phyloP scores from a whole-genome alignment of 2,329 filamentous ascomycete genomes.

The Aureobasidium lini region DNA sequence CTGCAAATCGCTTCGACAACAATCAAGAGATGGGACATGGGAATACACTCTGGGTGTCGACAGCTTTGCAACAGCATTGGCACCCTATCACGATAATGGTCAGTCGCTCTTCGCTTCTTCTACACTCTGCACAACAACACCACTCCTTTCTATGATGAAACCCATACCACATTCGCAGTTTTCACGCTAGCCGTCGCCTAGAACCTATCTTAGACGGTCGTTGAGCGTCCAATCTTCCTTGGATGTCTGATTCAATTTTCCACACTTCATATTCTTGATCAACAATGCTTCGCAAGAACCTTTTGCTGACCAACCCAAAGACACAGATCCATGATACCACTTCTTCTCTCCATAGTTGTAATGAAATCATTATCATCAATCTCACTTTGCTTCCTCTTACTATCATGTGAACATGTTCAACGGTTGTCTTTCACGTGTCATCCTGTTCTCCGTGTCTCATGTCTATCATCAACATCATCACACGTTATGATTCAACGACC shows the following conservation, averaged over 20 bases:
- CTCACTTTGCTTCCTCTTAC: not conserved
- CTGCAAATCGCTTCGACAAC: not conserved
- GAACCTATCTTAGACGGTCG: conserved; percentile 31
- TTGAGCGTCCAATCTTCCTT: conserved; percentile 35
- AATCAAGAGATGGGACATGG: not conserved
- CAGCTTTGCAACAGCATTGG: not conserved
- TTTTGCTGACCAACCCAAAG: conserved; percentile 4
- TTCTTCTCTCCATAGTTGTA: not conserved
- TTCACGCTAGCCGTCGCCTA: conserved; percentile 54
- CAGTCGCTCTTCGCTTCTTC: not conserved
- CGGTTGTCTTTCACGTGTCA: not conserved
- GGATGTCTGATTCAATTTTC: conserved; percentile 29
- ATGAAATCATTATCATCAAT: not conserved
- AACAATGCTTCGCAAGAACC: not conserved
- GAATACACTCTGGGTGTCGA: not conserved
- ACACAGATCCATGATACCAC: not conserved
- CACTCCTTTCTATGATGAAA: conserved; percentile 57
- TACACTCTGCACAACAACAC: not conserved
- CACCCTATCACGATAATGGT: not conserved
- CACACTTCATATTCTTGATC: not conserved
- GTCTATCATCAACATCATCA: not conserved
- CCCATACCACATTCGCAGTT: conserved; percentile 77
- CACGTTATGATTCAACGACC: not conserved
- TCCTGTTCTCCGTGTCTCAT: not conserved
- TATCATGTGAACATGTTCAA: not conserved